Evolutionary conservation across 306 rosid species (phyloP), one percentile per base, ranked within the genome.

Genomic region (Cicer pinnatifidum): DNA sequence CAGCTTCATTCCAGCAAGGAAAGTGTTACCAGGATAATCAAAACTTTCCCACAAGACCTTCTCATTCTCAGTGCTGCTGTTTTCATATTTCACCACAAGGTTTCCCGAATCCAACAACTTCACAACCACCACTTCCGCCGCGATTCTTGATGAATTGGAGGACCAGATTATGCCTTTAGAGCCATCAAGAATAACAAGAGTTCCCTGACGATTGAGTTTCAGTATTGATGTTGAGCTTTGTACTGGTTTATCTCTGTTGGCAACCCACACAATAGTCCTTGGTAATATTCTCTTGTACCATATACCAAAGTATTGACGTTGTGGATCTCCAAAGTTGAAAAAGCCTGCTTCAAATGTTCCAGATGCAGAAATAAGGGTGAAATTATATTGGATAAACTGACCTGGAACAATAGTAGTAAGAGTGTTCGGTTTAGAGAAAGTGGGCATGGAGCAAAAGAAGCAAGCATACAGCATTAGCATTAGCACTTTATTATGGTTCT

Each of bases 31-130:
- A 11, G 84, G 85, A 16, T 48, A 71, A 66, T 84, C 77, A 51
- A 78, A 84, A 39, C 85, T 81, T 48, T 84, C 77, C 88, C 88
- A 84, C 1, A 78, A 57, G 2, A 57, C 5, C 0, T 57, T 9
- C 39, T 1, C n/a, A 0, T 57, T 9, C 39, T 1, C n/a, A 40
- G 51, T 16, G 5, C 6, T 54, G 59, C 33, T 23, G 11, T 10
- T 48, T 59, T 11, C 52, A 65, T 57, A 39, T 48, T 19, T 16
- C 7, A 78, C 50, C 33, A 78, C 71, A 17, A 78, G 69, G 54
- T 78, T 82, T 35, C 85, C 82, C 0, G 82, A 33, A 41, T 82
- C 85, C 57, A 72, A 19, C 8, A 82, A 41, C 63, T 52, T 38
- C 0, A 74, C 63, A 35, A 20, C 37, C 10, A 5, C 40, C 1